Percentiles rank a stretch among this genome's conserved stretches.
These are phyloP conservation scores for Penicillium samsonianum DNA, from an alignment of 495 filamentous ascomycete genomes.

Conservation along the genomic window DNA sequence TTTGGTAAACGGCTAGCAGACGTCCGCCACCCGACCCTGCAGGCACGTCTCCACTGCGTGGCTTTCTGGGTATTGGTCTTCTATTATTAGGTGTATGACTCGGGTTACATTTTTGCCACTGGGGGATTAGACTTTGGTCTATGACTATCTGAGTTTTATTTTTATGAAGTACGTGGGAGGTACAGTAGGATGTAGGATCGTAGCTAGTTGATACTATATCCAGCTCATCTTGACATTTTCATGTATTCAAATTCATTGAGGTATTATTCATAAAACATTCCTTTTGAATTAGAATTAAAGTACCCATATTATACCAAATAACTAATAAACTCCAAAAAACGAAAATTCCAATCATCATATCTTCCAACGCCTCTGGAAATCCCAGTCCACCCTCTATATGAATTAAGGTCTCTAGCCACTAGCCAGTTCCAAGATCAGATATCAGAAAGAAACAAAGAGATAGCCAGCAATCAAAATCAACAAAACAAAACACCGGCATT, in stretches of 20 bases:
- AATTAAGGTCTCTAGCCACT: neutral
- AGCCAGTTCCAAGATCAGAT: neutral
- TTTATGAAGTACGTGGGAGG: neutral
- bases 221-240: too few relatives aligned
- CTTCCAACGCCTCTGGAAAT: constrained; percentile 18
- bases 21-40: neutral
- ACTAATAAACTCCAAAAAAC: constrained; percentile 8
- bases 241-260: too few relatives aligned
- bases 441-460: neutral
- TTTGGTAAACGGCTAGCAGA: neutral
- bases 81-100: constrained; percentile 11
- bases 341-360: constrained; percentile 14
- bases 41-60: neutral
- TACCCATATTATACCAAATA: constrained; percentile 20
- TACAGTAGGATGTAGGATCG: neutral
- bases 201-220: neutral
- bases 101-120: neutral
- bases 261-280: neutral
- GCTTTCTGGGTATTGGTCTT: too few relatives aligned
- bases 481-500: constrained; percentile 19
- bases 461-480: neutral
- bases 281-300: constrained; percentile 20
- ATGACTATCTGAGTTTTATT: neutral
- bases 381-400: neutral
- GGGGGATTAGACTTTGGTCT: constrained; percentile 1